Conservation (phyloP, 257 asterid species). For the Gentiana dahurica region DNA sequence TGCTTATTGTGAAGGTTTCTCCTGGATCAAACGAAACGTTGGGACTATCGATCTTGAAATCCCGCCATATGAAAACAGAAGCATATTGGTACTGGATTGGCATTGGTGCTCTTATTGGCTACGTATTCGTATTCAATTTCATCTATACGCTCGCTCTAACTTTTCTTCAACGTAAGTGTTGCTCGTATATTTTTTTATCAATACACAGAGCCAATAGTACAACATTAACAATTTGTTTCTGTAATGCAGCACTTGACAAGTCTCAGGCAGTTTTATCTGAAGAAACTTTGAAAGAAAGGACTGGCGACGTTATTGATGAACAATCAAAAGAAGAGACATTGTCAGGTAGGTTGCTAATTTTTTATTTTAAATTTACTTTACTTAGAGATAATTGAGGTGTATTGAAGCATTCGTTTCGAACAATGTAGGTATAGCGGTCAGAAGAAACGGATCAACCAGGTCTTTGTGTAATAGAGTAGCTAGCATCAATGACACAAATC, state of each 20-base stretch:
- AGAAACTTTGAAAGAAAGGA: constrained; percentile 34
- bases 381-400: neutral
- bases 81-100: constrained; percentile 43
- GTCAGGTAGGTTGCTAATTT: neutral
- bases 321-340: constrained; percentile 10
- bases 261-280: constrained; percentile 41
- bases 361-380: neutral
- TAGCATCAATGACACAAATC: constrained; percentile 22
- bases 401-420: neutral
- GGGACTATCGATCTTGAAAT: constrained; percentile 22
- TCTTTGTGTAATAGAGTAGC: constrained; percentile 35
- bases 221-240: neutral
- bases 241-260: constrained; percentile 56
- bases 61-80: constrained; percentile 29
- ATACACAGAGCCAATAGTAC: no score
- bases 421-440: constrained; percentile 25
- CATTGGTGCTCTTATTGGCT: constrained; percentile 31
- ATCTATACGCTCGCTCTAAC: constrained; percentile 26
- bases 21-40: constrained; percentile 16
- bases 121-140: constrained; percentile 20
- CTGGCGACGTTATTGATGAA: constrained; percentile 24
- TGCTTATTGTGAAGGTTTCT: constrained; percentile 21
- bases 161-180: constrained; percentile 63
- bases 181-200: neutral
- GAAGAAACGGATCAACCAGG: constrained; percentile 28